Evolutionary conservation across 2,329 filamentous ascomycete genomes (phyloP).

Genomic region (Aspergillus tanneri): DNA sequence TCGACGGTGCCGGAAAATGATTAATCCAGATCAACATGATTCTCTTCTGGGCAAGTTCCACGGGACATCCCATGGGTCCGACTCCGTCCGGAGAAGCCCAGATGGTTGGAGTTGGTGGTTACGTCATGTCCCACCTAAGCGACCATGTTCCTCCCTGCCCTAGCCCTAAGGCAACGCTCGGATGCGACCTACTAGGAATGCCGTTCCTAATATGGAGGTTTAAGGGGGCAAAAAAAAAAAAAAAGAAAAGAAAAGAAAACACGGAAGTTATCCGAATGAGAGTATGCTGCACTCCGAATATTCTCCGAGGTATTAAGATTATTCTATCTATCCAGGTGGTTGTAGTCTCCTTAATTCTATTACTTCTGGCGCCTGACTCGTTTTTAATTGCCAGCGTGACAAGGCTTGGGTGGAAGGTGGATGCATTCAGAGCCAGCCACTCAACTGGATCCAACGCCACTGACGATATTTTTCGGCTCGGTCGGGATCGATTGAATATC

Average conservation of each 20-base stretch:
- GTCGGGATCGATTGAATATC: constrained; percentile 7
- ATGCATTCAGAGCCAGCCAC: constrained; percentile 11
- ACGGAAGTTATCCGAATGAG: too few species aligned
- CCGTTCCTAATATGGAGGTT: not conserved
- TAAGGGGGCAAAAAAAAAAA: not conserved
- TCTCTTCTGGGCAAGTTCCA: not conserved
- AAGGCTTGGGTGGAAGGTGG: constrained; percentile 13
- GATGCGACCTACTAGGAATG: not conserved
- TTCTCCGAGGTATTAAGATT: too few species aligned
- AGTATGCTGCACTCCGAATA: too few species aligned
- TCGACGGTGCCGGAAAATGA: too few species aligned
- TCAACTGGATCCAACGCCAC: constrained; percentile 6
- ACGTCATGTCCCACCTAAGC: not conserved
- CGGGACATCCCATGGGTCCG: not conserved
- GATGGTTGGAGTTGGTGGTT: not conserved
- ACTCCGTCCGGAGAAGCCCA: not conserved
- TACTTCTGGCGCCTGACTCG: too few species aligned
- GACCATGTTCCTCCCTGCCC: not conserved
- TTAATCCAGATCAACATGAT: not conserved
- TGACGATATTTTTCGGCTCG: constrained; percentile 14
- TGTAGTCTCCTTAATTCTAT: too few species aligned
- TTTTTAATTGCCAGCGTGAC: not conserved
- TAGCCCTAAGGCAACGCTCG: not conserved
- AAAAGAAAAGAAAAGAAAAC: not conserved
- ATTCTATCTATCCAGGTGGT: not conserved